phyloP scores from a whole-genome alignment of 1,139 yeast genomes.

The Pichia sp. region DNA sequence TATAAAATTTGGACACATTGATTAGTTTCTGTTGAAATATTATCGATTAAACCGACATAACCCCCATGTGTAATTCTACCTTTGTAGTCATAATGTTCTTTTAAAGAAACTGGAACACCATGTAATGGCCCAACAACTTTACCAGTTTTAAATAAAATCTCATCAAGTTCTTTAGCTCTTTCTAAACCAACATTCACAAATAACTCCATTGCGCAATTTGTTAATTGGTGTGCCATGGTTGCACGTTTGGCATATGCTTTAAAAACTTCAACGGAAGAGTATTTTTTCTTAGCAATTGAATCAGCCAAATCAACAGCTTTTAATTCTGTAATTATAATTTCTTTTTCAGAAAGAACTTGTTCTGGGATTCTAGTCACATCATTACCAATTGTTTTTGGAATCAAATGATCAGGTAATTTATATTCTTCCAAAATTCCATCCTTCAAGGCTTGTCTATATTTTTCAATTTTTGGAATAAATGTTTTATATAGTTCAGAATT shows the following conservation, averaged over 20 bases:
- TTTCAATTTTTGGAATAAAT: slow-evolving; percentile 23
- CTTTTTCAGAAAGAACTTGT: slow-evolving; percentile 28
- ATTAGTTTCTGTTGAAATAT: slow-evolving; percentile 37
- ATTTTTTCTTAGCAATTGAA: slow-evolving; percentile 32
- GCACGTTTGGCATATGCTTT: slow-evolving; percentile 50
- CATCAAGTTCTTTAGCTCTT: slow-evolving; percentile 32
- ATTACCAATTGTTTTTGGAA: slow-evolving; percentile 23
- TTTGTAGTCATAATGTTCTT: slow-evolving; percentile 56
- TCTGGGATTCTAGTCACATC: slow-evolving; percentile 35
- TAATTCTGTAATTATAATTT: slow-evolving; percentile 33
- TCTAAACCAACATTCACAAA: slow-evolving; percentile 39
- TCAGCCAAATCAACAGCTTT: slow-evolving; percentile 34
- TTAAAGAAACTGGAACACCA: slow-evolving; percentile 48
- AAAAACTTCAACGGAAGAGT: slow-evolving; percentile 42
- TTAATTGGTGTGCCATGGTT: slow-evolving; percentile 40
- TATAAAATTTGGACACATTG: slow-evolving; percentile 39
- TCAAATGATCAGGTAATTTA: slow-evolving; percentile 17
- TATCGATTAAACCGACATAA: slow-evolving; percentile 38
- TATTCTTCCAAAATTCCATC: slow-evolving; percentile 22
- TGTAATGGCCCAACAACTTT: slow-evolving; percentile 42
- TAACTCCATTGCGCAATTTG: slow-evolving; percentile 51
- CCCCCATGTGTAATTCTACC: slow-evolving; percentile 53
- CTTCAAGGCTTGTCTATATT: slow-evolving; percentile 17
- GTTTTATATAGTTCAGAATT: slow-evolving; percentile 17
- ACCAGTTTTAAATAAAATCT: slow-evolving; percentile 32